Base-by-base conservation (phyloP, 2,329 filamentous ascomycete genomes). In the Aspergillus hiratsukae region DNA sequence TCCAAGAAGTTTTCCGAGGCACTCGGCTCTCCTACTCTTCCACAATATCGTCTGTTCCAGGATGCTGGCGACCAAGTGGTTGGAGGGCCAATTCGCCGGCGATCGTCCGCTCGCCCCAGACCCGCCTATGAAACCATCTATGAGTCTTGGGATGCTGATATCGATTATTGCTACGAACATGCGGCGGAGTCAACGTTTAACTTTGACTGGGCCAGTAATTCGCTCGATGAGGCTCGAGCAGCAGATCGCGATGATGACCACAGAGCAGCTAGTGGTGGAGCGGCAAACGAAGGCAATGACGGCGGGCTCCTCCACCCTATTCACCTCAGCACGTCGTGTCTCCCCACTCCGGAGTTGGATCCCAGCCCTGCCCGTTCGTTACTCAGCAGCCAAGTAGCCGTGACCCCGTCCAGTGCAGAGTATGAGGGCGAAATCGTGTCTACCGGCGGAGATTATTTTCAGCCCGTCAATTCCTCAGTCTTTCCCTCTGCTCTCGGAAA, bases 81-180 rank as follows among this genome's bases (percentile, higher is more conserved):
- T 60, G 21, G 49, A 54, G 50, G 63, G 54, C 45, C 52, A 51
- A 25, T 64, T 57, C 50, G 52, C 7, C 57, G 48, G 49, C 60
- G 41, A 37, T 60, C 58, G 40, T 62, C 58, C 27, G 55, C 60
- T 53, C 59, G 28, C 54, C 58, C 53, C 52, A 63, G 49, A 55
- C 61, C 53, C 58, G 58, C 59, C 48, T 63, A 66, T 45, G 69
- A 70, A 29, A 68, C 69, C 31, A 61, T 72, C 37, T 70, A 69
- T 55, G 71, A 72, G 48, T 80, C 79, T 1, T 86, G 83, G 83
- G 83, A 86, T 63, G 82, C 83, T 41, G 82, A 84, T 58, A 82
- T 86, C 55, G 83, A 86, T 61, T 85, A 82, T 63, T 84, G 81
- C 63, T 86, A 86, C 61, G 80, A 85, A 58, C 80, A 84, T 64